Evolutionary conservation across 495 filamentous ascomycete species (phyloP), one percentile per base, ranked within the genome.

Genomic region (Penicillium canescens): DNA sequence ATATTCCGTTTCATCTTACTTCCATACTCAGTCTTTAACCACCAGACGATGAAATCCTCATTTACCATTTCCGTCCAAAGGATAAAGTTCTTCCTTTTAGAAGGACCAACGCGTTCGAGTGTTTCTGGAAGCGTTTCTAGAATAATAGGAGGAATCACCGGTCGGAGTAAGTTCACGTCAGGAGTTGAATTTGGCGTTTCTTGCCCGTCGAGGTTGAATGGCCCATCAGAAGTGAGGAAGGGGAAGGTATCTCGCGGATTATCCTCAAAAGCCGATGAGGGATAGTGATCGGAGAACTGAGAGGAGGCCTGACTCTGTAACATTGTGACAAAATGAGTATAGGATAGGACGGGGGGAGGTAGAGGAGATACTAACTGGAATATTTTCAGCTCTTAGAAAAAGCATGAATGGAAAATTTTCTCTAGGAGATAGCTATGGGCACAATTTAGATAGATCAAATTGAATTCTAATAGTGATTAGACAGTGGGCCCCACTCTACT

Each of bases 201-300:
- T 3, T 7, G 26, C 3, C 26, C 26, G 26, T 7, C 26, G 26
- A 31, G 5, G 47, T 50, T 50, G 16, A 50, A 50, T 38, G 7
- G 18, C 31, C 31, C 4, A 42, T 50, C 38, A 3, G 37, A 50
- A n/a, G 37, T 4, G 21, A 50, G 10, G 47, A 50, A 50, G 3
- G 47, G 11, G 12, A 50, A 23, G 21, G 18, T 21, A 42, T 50
- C 47, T 41, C 3, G 18, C 10, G 37, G 47, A 41, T 16, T 50
- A 41, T 50, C 47, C 13, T 11, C 37, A 33, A 50, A 34, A 16
- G 21, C n/a, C 18, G 47, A 50, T 41, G 21, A 50, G n/a, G 47
- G 47, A 18, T 50, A 50, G 36, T 50, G 12, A 9, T 50, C 47
- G 24, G 37, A 50, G 13, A 50, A 50, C 18, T 50, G 24, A 33